Conservation (phyloP, 2,329 filamentous ascomycete species). For the Microsporum audouinii region DNA sequence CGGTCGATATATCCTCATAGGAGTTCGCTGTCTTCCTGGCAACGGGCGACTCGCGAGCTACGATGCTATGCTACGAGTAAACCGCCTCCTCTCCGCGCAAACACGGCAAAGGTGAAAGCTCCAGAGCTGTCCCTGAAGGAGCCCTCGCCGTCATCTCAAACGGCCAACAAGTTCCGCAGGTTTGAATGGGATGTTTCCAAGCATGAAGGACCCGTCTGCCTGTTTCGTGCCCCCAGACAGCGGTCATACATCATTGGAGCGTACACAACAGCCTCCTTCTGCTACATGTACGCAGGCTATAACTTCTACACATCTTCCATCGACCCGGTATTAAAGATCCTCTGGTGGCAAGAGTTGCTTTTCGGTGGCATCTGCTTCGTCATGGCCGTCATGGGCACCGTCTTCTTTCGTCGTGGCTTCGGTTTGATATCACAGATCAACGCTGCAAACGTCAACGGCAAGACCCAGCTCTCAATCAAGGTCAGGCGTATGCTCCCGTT, state of each 20-base stretch:
- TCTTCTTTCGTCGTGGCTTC: conserved; percentile 47
- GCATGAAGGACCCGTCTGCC: conserved; percentile 41
- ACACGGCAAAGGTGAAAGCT: conserved; percentile 5
- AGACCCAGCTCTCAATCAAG: conserved; percentile 25
- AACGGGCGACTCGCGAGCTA: neutral
- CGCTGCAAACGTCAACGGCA: conserved; percentile 35
- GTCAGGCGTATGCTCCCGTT: conserved; percentile 31
- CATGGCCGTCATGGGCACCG: conserved; percentile 50
- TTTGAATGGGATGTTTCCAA: conserved; percentile 37
- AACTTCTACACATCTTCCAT: conserved; percentile 42
- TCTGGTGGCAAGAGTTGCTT: conserved; percentile 46
- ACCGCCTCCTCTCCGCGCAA: neutral
- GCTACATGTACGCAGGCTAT: conserved; percentile 41
- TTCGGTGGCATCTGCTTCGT: conserved; percentile 49
- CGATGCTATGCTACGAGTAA: neutral
- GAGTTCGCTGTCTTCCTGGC: neutral
- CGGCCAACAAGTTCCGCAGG: conserved; percentile 9
- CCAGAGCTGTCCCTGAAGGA: conserved; percentile 5
- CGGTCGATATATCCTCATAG: neutral
- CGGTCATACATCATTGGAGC: conserved; percentile 51
- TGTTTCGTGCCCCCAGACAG: conserved; percentile 57
- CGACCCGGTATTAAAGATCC: conserved; percentile 41
- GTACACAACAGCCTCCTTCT: conserved; percentile 46
- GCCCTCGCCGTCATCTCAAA: neutral
- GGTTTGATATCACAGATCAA: conserved; percentile 48